These are phyloP conservation scores for Tetraselmis chui DNA, from an alignment of 139 green algal genomes.

Conservation along the genomic window DNA sequence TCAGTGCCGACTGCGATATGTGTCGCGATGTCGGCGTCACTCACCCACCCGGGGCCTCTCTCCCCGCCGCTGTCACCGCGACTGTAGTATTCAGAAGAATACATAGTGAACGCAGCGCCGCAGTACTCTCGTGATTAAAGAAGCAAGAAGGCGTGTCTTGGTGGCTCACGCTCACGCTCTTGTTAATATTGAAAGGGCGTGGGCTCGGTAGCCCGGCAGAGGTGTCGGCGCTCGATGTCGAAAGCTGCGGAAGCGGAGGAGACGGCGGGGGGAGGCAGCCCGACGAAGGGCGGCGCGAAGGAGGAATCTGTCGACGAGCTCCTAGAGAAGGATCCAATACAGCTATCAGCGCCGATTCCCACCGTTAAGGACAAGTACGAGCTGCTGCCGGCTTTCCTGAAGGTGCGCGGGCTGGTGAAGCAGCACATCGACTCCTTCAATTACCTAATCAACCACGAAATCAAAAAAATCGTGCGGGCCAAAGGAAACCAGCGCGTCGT, in stretches of 20 bases:
- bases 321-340: conserved; percentile 41
- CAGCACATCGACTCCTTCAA: conserved; percentile 98
- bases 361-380: conserved; percentile 87
- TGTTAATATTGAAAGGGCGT: no score
- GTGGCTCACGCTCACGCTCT: no score
- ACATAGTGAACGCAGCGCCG: no score
- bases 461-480: conserved; percentile 94
- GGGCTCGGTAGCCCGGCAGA: no score
- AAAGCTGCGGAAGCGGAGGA: background rate
- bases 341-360: conserved; percentile 71
- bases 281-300: background rate
- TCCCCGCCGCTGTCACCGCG: no score
- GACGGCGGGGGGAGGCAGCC: background rate
- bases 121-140: no score
- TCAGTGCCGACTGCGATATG: no score
- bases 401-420: conserved; percentile 86
- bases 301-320: conserved; percentile 5
- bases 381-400: conserved; percentile 89
- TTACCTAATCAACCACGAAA: conserved; percentile 94
- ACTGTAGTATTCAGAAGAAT: no score
- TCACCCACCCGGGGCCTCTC: no score
- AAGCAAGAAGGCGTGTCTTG: no score
- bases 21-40: no score
- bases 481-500: conserved; percentile 91
- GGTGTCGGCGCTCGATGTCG: background rate